Base-by-base conservation (phyloP, 805 yeast genomes). In the Teunomyces gatunensis region DNA sequence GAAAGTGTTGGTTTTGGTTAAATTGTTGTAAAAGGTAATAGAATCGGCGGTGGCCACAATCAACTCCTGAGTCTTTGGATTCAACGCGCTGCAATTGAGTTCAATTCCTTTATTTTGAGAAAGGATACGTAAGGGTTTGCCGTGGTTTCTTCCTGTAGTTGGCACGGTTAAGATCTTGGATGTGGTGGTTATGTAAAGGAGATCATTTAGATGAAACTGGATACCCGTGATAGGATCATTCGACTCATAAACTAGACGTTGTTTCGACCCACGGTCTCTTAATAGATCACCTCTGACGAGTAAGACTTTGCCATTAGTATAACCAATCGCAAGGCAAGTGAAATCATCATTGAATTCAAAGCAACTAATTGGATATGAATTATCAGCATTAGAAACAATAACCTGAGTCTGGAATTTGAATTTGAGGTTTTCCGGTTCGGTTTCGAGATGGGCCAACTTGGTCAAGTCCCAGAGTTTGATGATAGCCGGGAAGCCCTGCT, bases 231-330 rank as follows among this genome's bases (percentile, higher is more conserved):
- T 77, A 1, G 97, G 96, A 42, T 89, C 94, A 2, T 75, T 68
- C 44, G 84, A 79, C 49, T 85, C 88, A 60, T 83, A 88, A 0
- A 91, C 83, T 0, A 85, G 63, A 25, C 97, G 72, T 58, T 92
- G 98, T 53, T 94, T 80, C 7, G 96, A 83, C 0, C 98, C 98
- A 49, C 96, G 72, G 60, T 94, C 99, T 55, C 90, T 81, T 5
- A 89, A 54, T 28, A 94, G 64, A 63, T 94, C 98, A 6, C 99
- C 99, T 52, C 98, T 70, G 0, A 91, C 80, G 5, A 91, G 68
- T 2, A 91, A 71, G 2, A 91, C 89, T 17, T 82, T 75, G 2
- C 99, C 99, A 63, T 90, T 85, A 11, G 91, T 85, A 56, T 82
- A 88, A 0, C 96, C 96, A 40, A 88, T 68, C 0, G 87, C 91